Evolutionary conservation across 495 filamentous ascomycete species (phyloP).

Genomic region (Penicillium malachiteum): DNA sequence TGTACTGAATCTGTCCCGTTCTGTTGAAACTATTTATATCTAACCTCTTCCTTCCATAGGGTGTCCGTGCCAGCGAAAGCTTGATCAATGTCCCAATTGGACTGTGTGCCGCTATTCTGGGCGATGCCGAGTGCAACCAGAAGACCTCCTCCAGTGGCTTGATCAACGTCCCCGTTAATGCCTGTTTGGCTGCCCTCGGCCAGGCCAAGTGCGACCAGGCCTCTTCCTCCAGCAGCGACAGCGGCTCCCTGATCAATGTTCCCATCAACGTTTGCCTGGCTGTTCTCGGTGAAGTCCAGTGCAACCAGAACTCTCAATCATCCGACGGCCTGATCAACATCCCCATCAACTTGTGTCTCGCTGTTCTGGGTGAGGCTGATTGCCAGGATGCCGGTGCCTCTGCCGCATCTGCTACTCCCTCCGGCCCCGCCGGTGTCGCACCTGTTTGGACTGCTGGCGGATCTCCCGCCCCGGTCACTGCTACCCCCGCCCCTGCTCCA

Average conservation of each 20-base stretch:
- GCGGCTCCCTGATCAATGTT: conserved; percentile 29
- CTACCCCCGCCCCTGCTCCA: background rate
- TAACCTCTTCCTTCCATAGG: conserved; percentile 11
- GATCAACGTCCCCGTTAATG: conserved; percentile 30
- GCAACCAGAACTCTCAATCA: conserved; percentile 13
- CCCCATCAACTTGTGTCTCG: conserved; percentile 29
- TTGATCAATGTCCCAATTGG: conserved; percentile 29
- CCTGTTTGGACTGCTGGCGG: background rate
- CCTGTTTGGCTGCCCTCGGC: conserved; percentile 28
- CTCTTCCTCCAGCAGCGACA: conserved; percentile 12
- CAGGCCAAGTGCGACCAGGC: conserved; percentile 32
- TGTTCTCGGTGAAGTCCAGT: conserved; percentile 27
- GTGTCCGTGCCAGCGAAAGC: conserved; percentile 17
- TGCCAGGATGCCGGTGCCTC: conserved; percentile 16
- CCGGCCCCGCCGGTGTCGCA: background rate
- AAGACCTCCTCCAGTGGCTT: conserved; percentile 15
- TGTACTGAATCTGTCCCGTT: conserved; percentile 6
- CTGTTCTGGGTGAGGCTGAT: conserved; percentile 29
- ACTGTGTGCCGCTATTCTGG: conserved; percentile 26
- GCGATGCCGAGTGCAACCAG: conserved; percentile 28
- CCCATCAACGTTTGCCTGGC: conserved; percentile 32
- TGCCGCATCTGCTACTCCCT: background rate
- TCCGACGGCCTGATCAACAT: conserved; percentile 25
- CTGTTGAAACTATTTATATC: background rate
- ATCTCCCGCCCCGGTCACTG: background rate